Evolutionary conservation across 129 eudicot species (phyloP).

Genomic region (Arctium lappa): DNA sequence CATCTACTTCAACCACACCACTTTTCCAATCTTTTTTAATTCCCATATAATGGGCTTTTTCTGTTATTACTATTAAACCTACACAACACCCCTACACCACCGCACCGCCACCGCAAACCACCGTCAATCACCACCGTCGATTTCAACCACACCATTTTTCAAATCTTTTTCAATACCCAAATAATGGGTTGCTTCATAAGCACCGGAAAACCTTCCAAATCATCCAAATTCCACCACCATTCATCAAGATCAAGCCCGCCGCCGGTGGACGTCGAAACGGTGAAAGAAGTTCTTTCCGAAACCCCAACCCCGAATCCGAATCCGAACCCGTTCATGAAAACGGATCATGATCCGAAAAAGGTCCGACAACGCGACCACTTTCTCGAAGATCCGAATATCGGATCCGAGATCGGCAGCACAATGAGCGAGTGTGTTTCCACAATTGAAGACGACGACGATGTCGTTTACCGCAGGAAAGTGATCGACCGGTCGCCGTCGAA

Average conservation of each 20-base stretch:
- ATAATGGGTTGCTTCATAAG: slow-evolving; percentile 54
- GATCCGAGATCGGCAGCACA: slow-evolving; percentile 39
- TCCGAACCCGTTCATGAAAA: neutral
- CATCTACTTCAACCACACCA: too few relatives aligned
- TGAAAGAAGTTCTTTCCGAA: slow-evolving; percentile 64
- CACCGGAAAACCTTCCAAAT: slow-evolving; percentile 20
- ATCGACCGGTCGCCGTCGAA: slow-evolving; percentile 42
- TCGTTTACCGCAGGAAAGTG: slow-evolving; percentile 21
- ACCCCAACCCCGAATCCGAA: slow-evolving; percentile 25
- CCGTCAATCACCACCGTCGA: neutral
- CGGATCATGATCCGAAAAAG: slow-evolving; percentile 13
- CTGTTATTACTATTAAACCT: neutral
- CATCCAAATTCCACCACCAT: slow-evolving; percentile 15
- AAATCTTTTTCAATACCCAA: neutral
- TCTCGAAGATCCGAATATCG: neutral
- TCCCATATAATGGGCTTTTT: neutral
- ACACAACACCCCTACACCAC: neutral
- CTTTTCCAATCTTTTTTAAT: neutral
- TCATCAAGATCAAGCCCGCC: slow-evolving; percentile 24
- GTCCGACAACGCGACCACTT: neutral
- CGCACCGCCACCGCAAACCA: neutral
- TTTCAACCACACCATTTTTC: neutral
- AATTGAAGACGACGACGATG: slow-evolving; percentile 25
- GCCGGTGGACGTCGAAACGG: slow-evolving; percentile 54
- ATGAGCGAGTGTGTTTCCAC: slow-evolving; percentile 35